These are phyloP conservation scores for Calonectria hawksworthii DNA, from an alignment of 2,329 filamentous ascomycete species.

Conservation along the genomic window DNA sequence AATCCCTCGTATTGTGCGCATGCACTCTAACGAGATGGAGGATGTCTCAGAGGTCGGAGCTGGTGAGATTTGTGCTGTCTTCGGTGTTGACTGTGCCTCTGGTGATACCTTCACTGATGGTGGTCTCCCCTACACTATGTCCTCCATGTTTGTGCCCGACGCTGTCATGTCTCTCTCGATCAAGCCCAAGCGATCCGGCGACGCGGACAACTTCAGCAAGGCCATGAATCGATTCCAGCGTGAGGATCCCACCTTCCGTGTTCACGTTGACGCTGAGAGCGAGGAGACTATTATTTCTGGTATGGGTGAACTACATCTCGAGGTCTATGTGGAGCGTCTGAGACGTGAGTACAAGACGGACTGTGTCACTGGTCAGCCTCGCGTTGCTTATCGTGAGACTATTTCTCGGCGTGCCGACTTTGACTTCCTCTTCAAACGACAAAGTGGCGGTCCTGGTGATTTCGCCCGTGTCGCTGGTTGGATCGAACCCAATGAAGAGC, in stretches of 20 bases:
- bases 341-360: conserved; percentile 97
- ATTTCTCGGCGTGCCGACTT: conserved; percentile 85
- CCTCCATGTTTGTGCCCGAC: conserved; percentile 97
- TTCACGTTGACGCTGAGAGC: conserved; percentile 91
- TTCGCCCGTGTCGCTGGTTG: conserved; percentile 93
- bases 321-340: conserved; percentile 98
- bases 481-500: conserved; percentile 85
- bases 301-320: conserved; percentile 97
- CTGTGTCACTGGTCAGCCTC: conserved; percentile 94
- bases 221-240: conserved; percentile 99
- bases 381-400: conserved; percentile 97
- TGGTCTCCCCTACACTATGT: conserved; percentile 92
- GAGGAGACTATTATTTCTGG: conserved; percentile 98
- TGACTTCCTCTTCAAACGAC: conserved; percentile 94
- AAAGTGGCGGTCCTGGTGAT: conserved; percentile 95
- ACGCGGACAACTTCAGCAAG: conserved; percentile 95
- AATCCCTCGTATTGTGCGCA: conserved; percentile 96
- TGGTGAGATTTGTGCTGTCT: conserved; percentile 98
- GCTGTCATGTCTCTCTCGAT: conserved; percentile 98
- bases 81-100: conserved; percentile 97
- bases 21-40: conserved; percentile 99
- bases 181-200: conserved; percentile 93
- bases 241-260: conserved; percentile 97
- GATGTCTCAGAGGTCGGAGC: conserved; percentile 93
- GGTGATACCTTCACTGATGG: conserved; percentile 99